These are phyloP conservation scores for Umbelopsis sp. DNA, from an alignment of 192 early-diverging fungal genomes.

Conservation along the genomic window DNA sequence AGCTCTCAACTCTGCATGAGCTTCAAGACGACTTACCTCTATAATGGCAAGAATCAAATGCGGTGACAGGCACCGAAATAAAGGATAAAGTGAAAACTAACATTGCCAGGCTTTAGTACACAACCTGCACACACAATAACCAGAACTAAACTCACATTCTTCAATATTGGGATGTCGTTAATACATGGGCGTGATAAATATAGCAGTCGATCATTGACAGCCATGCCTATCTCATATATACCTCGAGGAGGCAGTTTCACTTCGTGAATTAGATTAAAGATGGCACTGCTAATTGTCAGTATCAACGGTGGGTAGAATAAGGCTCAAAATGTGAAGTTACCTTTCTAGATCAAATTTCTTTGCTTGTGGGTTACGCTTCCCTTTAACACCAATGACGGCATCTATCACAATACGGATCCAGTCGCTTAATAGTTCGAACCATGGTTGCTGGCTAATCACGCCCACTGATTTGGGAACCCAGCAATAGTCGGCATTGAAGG, in stretches of 20 bases:
- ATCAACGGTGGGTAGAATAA: not conserved
- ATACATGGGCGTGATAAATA: slow-evolving; percentile 75
- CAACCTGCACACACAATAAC: not conserved
- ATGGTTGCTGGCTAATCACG: slow-evolving; percentile 71
- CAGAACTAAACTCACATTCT: slow-evolving; percentile 62
- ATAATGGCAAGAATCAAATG: slow-evolving; percentile 67
- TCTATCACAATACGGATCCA: slow-evolving; percentile 72
- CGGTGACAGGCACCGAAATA: slow-evolving; percentile 70
- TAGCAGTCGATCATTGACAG: slow-evolving; percentile 60
- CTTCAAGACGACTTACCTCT: slow-evolving; percentile 51
- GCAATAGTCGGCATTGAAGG: slow-evolving; percentile 60
- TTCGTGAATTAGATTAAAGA: slow-evolving; percentile 73
- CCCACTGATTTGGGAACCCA: slow-evolving; percentile 74
- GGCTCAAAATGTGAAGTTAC: slow-evolving; percentile 28
- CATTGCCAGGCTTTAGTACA: slow-evolving; percentile 7
- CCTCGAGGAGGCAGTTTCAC: slow-evolving; percentile 81
- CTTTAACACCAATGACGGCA: slow-evolving; percentile 52
- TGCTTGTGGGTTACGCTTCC: slow-evolving; percentile 27
- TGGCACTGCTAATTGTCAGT: slow-evolving; percentile 16
- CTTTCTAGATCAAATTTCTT: slow-evolving; percentile 57
- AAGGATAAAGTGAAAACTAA: slow-evolving; percentile 77
- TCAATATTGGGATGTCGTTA: slow-evolving; percentile 71
- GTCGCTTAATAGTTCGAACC: slow-evolving; percentile 73
- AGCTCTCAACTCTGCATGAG: not conserved
- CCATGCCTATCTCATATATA: slow-evolving; percentile 73